These are phyloP conservation scores for Blumeria hordei DNA, from an alignment of 2,329 filamentous ascomycete genomes.

Conservation along the genomic window DNA sequence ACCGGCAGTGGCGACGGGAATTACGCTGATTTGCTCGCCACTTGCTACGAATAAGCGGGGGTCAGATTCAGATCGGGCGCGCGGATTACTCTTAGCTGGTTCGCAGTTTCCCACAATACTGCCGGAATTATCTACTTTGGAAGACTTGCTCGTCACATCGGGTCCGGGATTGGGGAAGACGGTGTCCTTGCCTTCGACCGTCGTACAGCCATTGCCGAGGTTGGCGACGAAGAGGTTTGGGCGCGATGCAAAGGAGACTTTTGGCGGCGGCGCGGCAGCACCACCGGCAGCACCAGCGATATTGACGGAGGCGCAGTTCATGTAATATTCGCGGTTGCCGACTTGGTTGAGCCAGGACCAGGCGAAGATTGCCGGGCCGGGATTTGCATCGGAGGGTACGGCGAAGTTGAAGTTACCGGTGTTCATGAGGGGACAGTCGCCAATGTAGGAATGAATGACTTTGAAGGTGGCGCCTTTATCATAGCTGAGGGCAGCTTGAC, in stretches of 20 bases:
- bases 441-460: conserved; percentile 29
- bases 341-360: conserved; percentile 34
- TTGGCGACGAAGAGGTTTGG: conserved; percentile 36
- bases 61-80: background rate
- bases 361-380: conserved; percentile 10
- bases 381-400: conserved; percentile 11
- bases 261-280: conserved; percentile 5
- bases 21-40: background rate
- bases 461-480: conserved; percentile 31
- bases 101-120: conserved; percentile 9
- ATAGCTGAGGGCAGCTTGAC: conserved; percentile 35
- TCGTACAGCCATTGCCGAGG: conserved; percentile 25
- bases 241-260: conserved; percentile 20
- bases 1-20: background rate
- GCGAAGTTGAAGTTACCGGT: conserved; percentile 10
- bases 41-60: background rate
- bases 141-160: conserved; percentile 13
- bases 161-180: conserved; percentile 29
- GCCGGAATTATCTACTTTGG: conserved; percentile 3
- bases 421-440: conserved; percentile 7
- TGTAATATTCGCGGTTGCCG: conserved; percentile 42
- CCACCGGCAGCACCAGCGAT: conserved; percentile 15
- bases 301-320: conserved; percentile 36
- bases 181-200: conserved; percentile 22
- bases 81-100: conserved; percentile 5